These are phyloP conservation scores for Agastache rugosa DNA, from an alignment of 257 asterid genomes.

Conservation along the genomic window DNA sequence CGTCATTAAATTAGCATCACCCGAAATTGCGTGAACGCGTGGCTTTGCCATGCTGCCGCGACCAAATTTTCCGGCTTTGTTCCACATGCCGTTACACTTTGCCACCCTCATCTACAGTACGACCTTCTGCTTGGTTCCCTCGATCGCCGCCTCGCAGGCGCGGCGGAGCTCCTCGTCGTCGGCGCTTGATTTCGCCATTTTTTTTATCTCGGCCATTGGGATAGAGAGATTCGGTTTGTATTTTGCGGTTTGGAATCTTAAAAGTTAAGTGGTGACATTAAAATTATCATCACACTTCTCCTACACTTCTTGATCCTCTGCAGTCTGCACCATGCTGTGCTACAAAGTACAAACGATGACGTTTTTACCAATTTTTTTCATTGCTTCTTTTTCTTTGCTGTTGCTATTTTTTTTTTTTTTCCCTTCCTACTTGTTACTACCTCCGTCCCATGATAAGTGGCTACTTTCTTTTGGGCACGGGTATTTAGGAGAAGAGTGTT, in stretches of 20 bases:
- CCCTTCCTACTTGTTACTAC: no score
- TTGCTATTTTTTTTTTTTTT: no score
- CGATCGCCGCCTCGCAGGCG: conserved; percentile 93
- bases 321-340: no score
- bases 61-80: conserved; percentile 78
- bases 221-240: conserved; percentile 20
- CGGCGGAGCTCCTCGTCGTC: conserved; percentile 94
- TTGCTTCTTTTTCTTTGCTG: no score
- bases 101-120: conserved; percentile 94
- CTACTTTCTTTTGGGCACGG: no score
- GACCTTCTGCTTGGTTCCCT: conserved; percentile 78
- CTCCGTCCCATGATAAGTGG: no score
- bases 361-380: no score
- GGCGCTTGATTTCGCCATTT: conserved; percentile 99
- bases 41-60: conserved; percentile 97
- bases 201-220: conserved; percentile 23
- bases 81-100: conserved; percentile 86
- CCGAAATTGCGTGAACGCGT: conserved; percentile 91
- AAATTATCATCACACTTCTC: conserved; percentile 27
- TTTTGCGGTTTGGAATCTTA: conserved; percentile 8
- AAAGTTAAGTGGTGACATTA: conserved; percentile 19
- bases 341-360: no score
- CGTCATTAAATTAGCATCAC: conserved; percentile 46
- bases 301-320: no score
- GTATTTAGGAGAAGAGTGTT: no score